Evolutionary conservation across 768 basidiomycete genomes (phyloP), one percentile per base, ranked within the genome.

Genomic region (Amanita muscaria): DNA sequence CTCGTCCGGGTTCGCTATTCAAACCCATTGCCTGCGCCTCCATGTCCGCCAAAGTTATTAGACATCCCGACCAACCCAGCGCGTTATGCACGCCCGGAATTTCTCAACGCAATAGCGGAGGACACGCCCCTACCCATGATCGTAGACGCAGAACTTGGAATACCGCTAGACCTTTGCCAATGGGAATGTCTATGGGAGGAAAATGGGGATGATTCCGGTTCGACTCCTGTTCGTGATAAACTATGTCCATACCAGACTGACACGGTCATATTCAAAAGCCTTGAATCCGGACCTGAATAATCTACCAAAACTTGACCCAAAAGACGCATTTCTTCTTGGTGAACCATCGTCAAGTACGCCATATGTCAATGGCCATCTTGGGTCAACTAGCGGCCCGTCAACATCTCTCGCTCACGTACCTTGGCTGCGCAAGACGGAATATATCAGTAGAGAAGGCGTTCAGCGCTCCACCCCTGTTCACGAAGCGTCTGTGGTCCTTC

Each of bases 11-110:
- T 94, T 25, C 84, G 94, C 10, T 98, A 93, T 63, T 76, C 82
- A 31, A 96, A 98, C 64, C 92, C 93, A 2, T 77, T 99, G 2
- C 94, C 94, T 2, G 73, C 91, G 10, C 96, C 96, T 23, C 91
- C 96, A 72, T 97, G 88, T 71, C 96, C 96, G 5, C 94, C 96
- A 21, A 94, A 96, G 64, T 67, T 98, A 3, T 73, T 99, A 56
- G 77, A 94, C 47, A 85, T 97, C 44, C 80, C 86, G n/a, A 96
- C 94, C 25, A 77, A 87, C 58, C 83, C 91, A 4, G 74, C 77
- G 59, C 86, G 94, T 34, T 91, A 96, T 60, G 84, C 89, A 12
- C 76, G 77, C 15, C 85, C 89, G 5, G 87, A 87, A 53, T 93
- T 91, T 53, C 74, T 93, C 27, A 77, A 87, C 49, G 74, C 80